Conservation (phyloP, 225 moss, liverwort and hornwort genomes). For the Pseudoscleropodium purum region DNA sequence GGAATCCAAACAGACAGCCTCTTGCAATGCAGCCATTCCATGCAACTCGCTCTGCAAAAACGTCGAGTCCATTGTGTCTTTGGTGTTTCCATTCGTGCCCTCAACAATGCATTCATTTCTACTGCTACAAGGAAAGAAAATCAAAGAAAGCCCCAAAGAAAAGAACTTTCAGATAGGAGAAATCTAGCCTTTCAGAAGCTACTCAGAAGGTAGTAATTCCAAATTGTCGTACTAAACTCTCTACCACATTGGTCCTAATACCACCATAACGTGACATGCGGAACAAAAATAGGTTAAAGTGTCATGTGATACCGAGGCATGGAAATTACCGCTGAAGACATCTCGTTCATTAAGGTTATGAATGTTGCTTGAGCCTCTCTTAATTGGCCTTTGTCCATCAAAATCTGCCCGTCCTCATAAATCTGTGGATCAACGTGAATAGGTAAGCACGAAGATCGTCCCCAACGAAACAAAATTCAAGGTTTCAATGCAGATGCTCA, state of each 20-base stretch:
- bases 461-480: background rate
- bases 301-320: background rate
- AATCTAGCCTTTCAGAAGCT: background rate
- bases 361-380: slow-evolving; percentile 53
- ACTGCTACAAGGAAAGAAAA: background rate
- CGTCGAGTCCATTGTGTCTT: background rate
- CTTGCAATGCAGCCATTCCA: slow-evolving; percentile 68
- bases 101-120: background rate
- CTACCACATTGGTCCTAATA: background rate
- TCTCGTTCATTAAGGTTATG: slow-evolving; percentile 49
- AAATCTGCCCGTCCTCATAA: slow-evolving; percentile 43
- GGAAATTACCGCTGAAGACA: slow-evolving; percentile 56
- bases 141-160: background rate
- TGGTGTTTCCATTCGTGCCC: background rate
- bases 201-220: background rate
- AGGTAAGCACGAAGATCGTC: background rate
- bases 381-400: slow-evolving; percentile 81
- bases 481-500: background rate
- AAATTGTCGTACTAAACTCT: background rate
- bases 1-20: slow-evolving; percentile 79
- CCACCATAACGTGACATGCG: background rate
- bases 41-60: slow-evolving; percentile 76
- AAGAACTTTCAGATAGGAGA: background rate
- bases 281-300: background rate
- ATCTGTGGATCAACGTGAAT: slow-evolving; percentile 22